Evolutionary conservation across 768 basidiomycete genomes (phyloP), one percentile per base, ranked within the genome.

Genomic region (Lactifluus subvellereus): DNA sequence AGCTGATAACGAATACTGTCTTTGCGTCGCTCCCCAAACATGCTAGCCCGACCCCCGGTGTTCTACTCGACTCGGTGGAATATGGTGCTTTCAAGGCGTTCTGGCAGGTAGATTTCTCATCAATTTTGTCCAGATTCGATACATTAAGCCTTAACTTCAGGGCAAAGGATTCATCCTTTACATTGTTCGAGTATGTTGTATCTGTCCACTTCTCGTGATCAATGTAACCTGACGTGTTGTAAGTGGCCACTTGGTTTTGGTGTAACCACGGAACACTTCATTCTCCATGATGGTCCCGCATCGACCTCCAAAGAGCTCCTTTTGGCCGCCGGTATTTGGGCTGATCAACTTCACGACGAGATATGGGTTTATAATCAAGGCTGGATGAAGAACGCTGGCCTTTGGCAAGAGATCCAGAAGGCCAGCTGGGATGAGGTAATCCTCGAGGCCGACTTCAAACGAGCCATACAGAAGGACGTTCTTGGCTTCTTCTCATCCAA

Each of bases 401-500:
- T 92, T 14, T 92, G 87, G 87, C 52, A 65, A 14, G 75, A 74
- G 62, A 68, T 74, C 8, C 72, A 75, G 64, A 73, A 81, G 66
- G 86, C 86, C 0, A 77, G 83, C 69, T 92, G 89, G 89, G 77
- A 83, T 32, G 86, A 89, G 63, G 82, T 92, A 38, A 84, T 91
- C 56, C 78, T 91, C 63, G 84, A 86, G 62, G 80, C 84, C 0
- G 77, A 78, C 6, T 87, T 86, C 76, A 94, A 94, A 76, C 75
- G 74, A 38, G 74, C 77, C 2, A 64, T 94, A 27, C 80, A 86
- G 74, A 86, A 89, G 68, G 92, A 94, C 52, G 77, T 93, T 9
- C 80, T 83, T 37, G 88, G 87, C 0, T 94, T 94, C 77, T 92
- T 91, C 72, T 77, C 80, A n/a, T 86, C 88, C 0, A 84, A 91